Conservation (phyloP, 441 rosid genomes). For the Raphanus hybrid region DNA sequence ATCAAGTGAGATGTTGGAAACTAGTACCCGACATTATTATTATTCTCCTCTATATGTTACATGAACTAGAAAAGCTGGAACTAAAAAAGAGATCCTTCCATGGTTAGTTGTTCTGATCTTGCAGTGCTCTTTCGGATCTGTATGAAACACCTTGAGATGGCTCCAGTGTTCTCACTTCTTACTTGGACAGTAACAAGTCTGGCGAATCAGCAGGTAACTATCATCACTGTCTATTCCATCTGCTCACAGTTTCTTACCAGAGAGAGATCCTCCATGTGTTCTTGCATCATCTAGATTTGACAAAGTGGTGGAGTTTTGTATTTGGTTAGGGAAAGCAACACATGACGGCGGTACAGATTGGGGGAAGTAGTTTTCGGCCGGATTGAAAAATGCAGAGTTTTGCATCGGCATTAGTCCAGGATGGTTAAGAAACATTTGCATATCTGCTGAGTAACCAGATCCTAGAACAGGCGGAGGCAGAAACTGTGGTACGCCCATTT, state of each 20-base stretch:
- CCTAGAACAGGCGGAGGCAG: slow-evolving; percentile 33
- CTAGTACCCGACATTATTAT: neutral
- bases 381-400: slow-evolving; percentile 35
- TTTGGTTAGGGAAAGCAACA: slow-evolving; percentile 27
- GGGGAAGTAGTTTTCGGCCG: slow-evolving; percentile 23
- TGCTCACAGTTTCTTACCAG: slow-evolving; percentile 33
- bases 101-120: neutral
- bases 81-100: neutral
- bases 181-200: slow-evolving; percentile 1
- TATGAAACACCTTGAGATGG: neutral
- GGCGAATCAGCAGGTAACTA: slow-evolving; percentile 5
- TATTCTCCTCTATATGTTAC: slow-evolving; percentile 23
- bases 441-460: slow-evolving; percentile 22
- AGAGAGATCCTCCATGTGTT: slow-evolving; percentile 2
- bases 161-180: slow-evolving; percentile 12
- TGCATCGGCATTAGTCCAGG: slow-evolving; percentile 43
- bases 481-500: slow-evolving; percentile 44
- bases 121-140: slow-evolving; percentile 26
- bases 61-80: slow-evolving; percentile 12
- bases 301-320: slow-evolving; percentile 26
- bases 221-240: slow-evolving; percentile 20
- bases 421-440: slow-evolving; percentile 40
- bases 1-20: too few species aligned
- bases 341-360: slow-evolving; percentile 28
- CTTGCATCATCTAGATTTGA: slow-evolving; percentile 33